These are phyloP conservation scores for Acanthamoeba castellanii DNA, from an alignment of 208 protist genomes.

Conservation along the genomic window DNA sequence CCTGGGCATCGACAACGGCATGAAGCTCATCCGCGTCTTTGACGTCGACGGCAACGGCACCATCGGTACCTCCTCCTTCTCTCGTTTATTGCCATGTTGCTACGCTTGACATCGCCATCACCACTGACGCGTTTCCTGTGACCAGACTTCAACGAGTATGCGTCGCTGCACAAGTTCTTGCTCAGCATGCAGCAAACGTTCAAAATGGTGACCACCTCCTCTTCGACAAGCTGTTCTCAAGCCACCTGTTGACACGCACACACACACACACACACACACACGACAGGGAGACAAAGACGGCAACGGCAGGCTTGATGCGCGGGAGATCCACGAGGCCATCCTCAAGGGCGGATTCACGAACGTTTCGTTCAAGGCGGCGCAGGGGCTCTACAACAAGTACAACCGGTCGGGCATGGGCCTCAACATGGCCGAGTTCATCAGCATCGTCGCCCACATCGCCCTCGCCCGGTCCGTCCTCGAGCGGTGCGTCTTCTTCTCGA, in stretches of 20 bases:
- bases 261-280: too few relatives aligned
- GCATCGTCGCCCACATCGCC: slow-evolving; percentile 6
- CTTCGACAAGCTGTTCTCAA: too few relatives aligned
- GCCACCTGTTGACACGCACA: too few relatives aligned
- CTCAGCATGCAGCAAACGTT: slow-evolving; percentile 74
- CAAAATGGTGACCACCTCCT: background rate
- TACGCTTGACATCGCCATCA: too few relatives aligned
- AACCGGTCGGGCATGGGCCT: slow-evolving; percentile 55
- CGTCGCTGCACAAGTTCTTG: slow-evolving; percentile 70
- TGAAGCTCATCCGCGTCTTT: slow-evolving; percentile 68
- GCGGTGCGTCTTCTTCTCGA: background rate
- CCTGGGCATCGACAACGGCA: slow-evolving; percentile 53
- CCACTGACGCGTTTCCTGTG: too few relatives aligned
- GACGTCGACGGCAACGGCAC: slow-evolving; percentile 63
- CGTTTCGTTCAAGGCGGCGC: background rate
- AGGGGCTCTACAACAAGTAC: slow-evolving; percentile 58
- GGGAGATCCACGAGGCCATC: slow-evolving; percentile 60
- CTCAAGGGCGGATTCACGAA: slow-evolving; percentile 45
- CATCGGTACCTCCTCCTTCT: background rate
- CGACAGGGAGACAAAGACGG: slow-evolving; percentile 64
- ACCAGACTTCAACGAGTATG: slow-evolving; percentile 68
- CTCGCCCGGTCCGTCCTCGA: slow-evolving; percentile 25
- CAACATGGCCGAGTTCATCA: slow-evolving; percentile 67
- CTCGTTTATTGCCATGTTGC: too few relatives aligned
- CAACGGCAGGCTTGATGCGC: slow-evolving; percentile 55